Percentiles rank a stretch among this genome's conserved stretches.
Evolutionary conservation across 2,329 filamentous ascomycete species (phyloP).

Genomic region (Fusarium oligoseptatum): DNA sequence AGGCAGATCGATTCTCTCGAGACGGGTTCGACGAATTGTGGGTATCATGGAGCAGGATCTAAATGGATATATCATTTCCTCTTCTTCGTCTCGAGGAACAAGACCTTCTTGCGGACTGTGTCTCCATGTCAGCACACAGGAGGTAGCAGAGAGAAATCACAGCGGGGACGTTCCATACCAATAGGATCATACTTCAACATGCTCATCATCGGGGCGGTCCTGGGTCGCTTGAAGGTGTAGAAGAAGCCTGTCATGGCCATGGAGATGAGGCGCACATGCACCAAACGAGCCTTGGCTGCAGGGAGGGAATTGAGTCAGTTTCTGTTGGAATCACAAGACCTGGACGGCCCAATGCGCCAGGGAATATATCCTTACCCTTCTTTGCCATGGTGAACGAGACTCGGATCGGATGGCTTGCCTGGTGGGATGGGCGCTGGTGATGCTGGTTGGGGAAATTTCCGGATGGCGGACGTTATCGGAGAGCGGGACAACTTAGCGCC

Average conservation of each 20-base stretch:
- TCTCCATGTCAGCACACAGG: conserved; percentile 16
- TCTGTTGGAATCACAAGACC: neutral
- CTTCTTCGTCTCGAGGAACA: conserved; percentile 95
- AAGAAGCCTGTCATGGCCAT: conserved; percentile 99
- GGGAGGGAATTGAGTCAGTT: conserved; percentile 21
- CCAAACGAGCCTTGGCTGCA: conserved; percentile 88
- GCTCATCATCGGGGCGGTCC: conserved; percentile 85
- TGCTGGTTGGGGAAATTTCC: conserved; percentile 45
- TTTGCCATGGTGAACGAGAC: conserved; percentile 45
- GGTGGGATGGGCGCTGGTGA: conserved; percentile 24
- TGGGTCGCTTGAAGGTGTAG: conserved; percentile 88
- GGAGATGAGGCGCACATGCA: conserved; percentile 93
- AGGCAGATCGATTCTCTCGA: conserved; percentile 8
- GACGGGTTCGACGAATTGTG: conserved; percentile 16
- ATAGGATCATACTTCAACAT: conserved; percentile 99
- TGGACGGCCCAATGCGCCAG: neutral
- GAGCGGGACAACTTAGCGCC: conserved; percentile 40
- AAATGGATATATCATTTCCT: conserved; percentile 63
- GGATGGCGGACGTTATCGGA: conserved; percentile 23
- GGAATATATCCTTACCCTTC: conserved; percentile 36
- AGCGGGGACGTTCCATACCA: conserved; percentile 64
- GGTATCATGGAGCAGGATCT: conserved; percentile 27
- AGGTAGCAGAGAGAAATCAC: neutral
- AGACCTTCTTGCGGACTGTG: conserved; percentile 90
- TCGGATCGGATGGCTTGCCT: conserved; percentile 30